phyloP scores from a whole-genome alignment of 371 early-diverging fungal species.

The Saksenaea oblongispora region DNA sequence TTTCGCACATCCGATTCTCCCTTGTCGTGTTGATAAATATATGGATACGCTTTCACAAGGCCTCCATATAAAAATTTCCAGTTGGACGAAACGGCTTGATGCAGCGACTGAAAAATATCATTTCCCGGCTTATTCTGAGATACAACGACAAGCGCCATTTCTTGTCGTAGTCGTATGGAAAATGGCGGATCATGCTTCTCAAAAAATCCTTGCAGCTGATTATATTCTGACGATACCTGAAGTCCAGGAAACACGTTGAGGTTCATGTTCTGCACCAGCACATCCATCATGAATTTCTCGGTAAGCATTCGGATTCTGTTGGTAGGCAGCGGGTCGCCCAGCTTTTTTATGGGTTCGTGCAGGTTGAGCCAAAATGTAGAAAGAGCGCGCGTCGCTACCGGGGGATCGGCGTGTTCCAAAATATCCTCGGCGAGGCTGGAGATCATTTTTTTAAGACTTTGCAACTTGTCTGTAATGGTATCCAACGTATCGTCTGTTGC shows the following conservation, averaged over 20 bases:
- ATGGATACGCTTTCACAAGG: conserved; percentile 41
- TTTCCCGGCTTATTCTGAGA: conserved; percentile 18
- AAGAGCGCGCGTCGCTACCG: conserved; percentile 41
- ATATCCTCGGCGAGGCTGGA: conserved; percentile 44
- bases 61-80: conserved; percentile 45
- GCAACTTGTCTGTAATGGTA: conserved; percentile 49
- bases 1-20: conserved; percentile 26
- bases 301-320: conserved; percentile 50
- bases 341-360: conserved; percentile 27
- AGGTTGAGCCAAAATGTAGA: conserved; percentile 44
- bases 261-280: conserved; percentile 43
- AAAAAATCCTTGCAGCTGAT: conserved; percentile 26
- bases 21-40: conserved; percentile 34
- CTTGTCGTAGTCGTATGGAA: conserved; percentile 40
- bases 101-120: conserved; percentile 28
- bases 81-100: conserved; percentile 25
- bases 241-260: conserved; percentile 34
- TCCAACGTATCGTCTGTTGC: conserved; percentile 58
- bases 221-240: conserved; percentile 26
- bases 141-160: conserved; percentile 27
- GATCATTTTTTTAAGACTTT: conserved; percentile 49
- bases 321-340: conserved; percentile 40
- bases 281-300: conserved; percentile 57
- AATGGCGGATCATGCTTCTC: conserved; percentile 17
- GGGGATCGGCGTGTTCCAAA: conserved; percentile 41